Evolutionary conservation across 2,329 filamentous ascomycete genomes (phyloP).

Genomic region (Rutstroemia sp.): DNA sequence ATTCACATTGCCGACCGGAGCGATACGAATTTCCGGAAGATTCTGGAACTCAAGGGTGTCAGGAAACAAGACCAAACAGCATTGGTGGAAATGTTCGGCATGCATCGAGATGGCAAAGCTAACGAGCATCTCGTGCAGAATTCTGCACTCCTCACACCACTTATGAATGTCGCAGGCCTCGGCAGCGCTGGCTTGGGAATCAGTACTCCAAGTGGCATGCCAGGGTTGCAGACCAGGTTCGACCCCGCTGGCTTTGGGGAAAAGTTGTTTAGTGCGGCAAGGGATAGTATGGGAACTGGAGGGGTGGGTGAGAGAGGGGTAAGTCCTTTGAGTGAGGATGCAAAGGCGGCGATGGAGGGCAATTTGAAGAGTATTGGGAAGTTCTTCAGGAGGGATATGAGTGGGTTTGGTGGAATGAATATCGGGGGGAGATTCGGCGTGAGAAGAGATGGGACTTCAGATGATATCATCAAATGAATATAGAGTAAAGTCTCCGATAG

Average conservation of each 20-base stretch:
- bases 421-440: conserved; percentile 53
- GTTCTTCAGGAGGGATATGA: conserved; percentile 86
- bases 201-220: conserved; percentile 34
- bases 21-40: conserved; percentile 91
- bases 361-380: conserved; percentile 94
- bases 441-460: conserved; percentile 17
- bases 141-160: conserved; percentile 63
- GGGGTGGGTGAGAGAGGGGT: conserved; percentile 10
- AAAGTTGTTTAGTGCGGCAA: conserved; percentile 78
- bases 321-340: conserved; percentile 33
- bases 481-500: background rate
- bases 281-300: conserved; percentile 61
- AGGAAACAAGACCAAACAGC: conserved; percentile 74
- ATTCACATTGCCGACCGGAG: conserved; percentile 94
- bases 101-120: conserved; percentile 69
- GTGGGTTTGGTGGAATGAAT: conserved; percentile 53
- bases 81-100: conserved; percentile 75
- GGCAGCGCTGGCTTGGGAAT: conserved; percentile 39
- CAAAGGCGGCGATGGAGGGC: conserved; percentile 74
- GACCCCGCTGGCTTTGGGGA: conserved; percentile 79
- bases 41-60: conserved; percentile 92
- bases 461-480: conserved; percentile 18
- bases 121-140: conserved; percentile 61
- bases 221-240: conserved; percentile 50
- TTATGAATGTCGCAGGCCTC: conserved; percentile 44